A percentile compares a stretch with the other conserved stretches of the same genome.
Conservation (phyloP, 2,329 filamentous ascomycete species). For the Thielaviopsis populi region DNA sequence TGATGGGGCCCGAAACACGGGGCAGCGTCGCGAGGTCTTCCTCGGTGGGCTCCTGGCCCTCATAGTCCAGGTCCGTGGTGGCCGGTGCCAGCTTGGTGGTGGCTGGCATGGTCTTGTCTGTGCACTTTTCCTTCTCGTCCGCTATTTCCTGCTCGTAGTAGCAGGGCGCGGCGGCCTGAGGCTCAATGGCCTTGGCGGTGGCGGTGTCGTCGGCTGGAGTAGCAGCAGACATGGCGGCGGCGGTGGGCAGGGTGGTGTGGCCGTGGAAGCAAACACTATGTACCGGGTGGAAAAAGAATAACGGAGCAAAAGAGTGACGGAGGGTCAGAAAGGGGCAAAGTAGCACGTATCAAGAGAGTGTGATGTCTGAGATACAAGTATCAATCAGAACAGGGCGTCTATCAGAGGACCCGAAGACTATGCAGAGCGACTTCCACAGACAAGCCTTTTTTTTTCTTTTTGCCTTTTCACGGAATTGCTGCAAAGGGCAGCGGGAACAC, state of each 20-base stretch:
- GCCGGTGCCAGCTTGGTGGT: neutral
- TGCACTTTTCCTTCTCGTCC: constrained; percentile 13
- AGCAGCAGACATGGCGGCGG: neutral
- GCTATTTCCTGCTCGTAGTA: neutral
- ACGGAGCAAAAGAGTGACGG: neutral
- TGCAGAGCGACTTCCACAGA: neutral
- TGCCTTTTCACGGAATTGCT: neutral
- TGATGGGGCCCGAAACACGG: constrained; percentile 48
- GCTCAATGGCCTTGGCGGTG: constrained; percentile 1
- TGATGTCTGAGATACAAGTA: neutral
- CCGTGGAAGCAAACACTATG: too few relatives aligned
- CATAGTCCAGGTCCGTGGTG: constrained; percentile 18
- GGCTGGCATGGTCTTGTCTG: constrained; percentile 16
- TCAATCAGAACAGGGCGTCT: neutral
- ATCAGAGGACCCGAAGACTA: neutral
- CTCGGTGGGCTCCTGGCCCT: constrained; percentile 37
- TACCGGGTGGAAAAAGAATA: neutral
- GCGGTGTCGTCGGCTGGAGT: neutral
- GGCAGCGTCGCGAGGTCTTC: constrained; percentile 47
- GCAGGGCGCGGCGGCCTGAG: neutral
- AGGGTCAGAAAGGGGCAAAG: too few relatives aligned
- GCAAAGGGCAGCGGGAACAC: neutral
- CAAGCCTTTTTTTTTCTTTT: too few relatives aligned
- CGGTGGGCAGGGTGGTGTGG: neutral
- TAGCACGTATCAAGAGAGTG: neutral